Base-by-base conservation (phyloP, 345 rosid genomes). In the Salix caprea region DNA sequence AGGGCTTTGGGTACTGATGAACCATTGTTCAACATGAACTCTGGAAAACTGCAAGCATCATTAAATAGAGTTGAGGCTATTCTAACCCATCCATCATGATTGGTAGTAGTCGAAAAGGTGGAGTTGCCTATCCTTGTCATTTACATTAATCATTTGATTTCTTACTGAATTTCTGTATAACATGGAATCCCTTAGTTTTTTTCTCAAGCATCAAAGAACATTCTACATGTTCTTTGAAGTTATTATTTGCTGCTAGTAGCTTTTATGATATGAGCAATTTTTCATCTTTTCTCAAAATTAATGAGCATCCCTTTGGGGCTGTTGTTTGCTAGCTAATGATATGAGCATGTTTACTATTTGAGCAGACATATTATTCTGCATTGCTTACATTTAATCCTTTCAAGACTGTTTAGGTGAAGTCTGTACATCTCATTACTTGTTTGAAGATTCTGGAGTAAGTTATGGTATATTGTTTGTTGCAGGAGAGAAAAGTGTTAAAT, bases 21-120 rank as follows among this genome's bases (percentile, higher is more conserved):
- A 78, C 89, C 96, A 28, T 76, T 93, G 56, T 91, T 95, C 88
- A 93, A 93, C 87, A 84, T 93, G 97, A 80, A 84, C 83, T 84
- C 97, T 0, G 99, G 97, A 72, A 73, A 85, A 64, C 85, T 95
- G 86, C 87, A 89, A 67, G 99, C 99, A 40, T 91, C 99, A 4
- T 83, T 93, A 4, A 97, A 95, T 76, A 86, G 97, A 87, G 86
- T 95, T 69, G 97, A 93, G 83, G 85, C 94, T 61, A 90, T 95
- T 79, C 21, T 90, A 67, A 90, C 91, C 36, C 88, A 89, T 77
- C 18, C 84, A 9, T 79, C 76, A 24, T 74, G 79, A 85, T 37
- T 28, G 15, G 54, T 50, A 24, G 6, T 30, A 5, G 65, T 9
- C 14, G 13, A 37, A 34, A n/a, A 24, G 81, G 70, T 56, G 30